A percentile compares a stretch with the other conserved stretches of the same genome.
Conservation (phyloP, 495 filamentous ascomycete genomes). For the Penicillium manginii region DNA sequence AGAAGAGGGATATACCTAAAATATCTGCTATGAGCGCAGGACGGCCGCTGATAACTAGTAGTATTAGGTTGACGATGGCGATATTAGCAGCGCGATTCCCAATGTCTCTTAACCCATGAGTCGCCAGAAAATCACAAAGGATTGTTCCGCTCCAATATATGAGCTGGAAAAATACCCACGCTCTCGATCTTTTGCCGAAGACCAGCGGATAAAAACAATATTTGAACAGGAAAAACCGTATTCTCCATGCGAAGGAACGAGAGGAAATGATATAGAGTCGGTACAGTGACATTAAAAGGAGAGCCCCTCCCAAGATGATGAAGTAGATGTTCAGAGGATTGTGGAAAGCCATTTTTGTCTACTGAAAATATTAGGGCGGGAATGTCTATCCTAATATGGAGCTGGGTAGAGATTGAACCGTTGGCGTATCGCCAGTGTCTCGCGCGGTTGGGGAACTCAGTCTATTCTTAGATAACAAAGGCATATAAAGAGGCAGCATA, state of each 20-base stretch:
- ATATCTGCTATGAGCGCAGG: slow-evolving; percentile 11
- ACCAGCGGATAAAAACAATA: slow-evolving; percentile 7
- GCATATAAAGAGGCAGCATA: background rate
- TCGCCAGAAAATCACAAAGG: slow-evolving; percentile 7
- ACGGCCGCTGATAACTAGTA: slow-evolving; percentile 8
- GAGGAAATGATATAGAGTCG: background rate
- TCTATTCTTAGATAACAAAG: background rate
- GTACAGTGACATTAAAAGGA: background rate
- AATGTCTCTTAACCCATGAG: slow-evolving; percentile 6
- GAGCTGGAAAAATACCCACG: background rate
- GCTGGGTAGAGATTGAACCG: background rate
- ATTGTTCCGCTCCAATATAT: background rate
- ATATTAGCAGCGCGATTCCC: slow-evolving; percentile 10
- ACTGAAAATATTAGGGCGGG: background rate
- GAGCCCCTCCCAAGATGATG: background rate
- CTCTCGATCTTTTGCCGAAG: background rate
- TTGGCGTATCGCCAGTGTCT: background rate
- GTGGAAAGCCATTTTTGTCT: background rate
- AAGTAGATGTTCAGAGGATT: background rate
- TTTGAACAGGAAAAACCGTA: slow-evolving; percentile 8
- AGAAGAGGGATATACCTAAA: slow-evolving; percentile 10
- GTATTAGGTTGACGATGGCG: slow-evolving; percentile 15
- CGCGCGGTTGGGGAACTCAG: background rate
- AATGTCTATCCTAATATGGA: background rate
- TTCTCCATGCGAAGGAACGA: background rate